Conservation (phyloP, 2,329 filamentous ascomycete genomes). For the Arthrobotrys sphaeroides region DNA sequence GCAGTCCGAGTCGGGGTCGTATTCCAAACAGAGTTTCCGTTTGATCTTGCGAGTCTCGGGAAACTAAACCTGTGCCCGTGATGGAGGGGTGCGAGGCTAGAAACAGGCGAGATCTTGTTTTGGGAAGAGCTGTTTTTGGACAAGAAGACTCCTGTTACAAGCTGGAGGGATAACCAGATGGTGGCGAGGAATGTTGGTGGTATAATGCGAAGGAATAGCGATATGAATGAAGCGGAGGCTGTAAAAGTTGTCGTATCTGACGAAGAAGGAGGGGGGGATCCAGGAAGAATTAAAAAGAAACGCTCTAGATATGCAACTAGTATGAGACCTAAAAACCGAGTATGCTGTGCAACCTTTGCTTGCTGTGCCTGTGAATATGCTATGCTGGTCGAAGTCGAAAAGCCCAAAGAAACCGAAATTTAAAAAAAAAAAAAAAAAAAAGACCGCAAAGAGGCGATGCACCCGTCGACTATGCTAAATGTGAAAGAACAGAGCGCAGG, state of each 20-base stretch:
- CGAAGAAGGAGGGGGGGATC: conserved; percentile 28
- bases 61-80: conserved; percentile 21
- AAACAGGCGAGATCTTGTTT: conserved; percentile 2
- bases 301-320: conserved; percentile 54
- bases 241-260: conserved; percentile 39
- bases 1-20: conserved; percentile 5
- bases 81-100: conserved; percentile 25
- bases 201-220: conserved; percentile 19
- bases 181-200: conserved; percentile 21
- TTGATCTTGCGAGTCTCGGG: not conserved
- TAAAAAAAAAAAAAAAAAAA: conserved; percentile 19
- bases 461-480: conserved; percentile 51
- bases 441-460: conserved; percentile 49
- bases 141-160: conserved; percentile 5
- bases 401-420: conserved; percentile 35
- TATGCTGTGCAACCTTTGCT: conserved; percentile 52
- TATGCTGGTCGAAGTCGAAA: conserved; percentile 54
- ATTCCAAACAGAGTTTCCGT: conserved; percentile 29
- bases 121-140: conserved; percentile 19
- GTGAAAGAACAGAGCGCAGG: conserved; percentile 52
- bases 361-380: conserved; percentile 53
- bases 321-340: conserved; percentile 53
- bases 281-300: conserved; percentile 27
- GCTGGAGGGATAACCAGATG: not conserved
- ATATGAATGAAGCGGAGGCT: conserved; percentile 22